Evolutionary conservation across 2,329 filamentous ascomycete species (phyloP).

Genomic region (Ustilaginoidea virens): DNA sequence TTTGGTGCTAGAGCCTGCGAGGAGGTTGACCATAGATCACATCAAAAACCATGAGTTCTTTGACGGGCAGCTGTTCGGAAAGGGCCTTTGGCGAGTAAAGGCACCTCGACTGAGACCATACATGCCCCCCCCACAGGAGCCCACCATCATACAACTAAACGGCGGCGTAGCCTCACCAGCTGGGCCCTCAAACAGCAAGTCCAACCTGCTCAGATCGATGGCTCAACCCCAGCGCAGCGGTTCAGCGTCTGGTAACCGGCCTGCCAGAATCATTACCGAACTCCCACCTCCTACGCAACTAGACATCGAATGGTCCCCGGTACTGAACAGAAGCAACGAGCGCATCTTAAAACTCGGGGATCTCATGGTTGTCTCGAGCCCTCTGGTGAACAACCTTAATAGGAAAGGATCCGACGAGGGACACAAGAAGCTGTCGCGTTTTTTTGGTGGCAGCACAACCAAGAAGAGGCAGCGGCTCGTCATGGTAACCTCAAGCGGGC

Average conservation of each 20-base stretch:
- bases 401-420: constrained; percentile 55
- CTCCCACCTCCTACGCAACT: constrained; percentile 90
- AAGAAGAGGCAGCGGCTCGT: constrained; percentile 91
- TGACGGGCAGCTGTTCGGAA: constrained; percentile 71
- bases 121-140: constrained; percentile 59
- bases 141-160: constrained; percentile 59
- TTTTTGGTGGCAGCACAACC: constrained; percentile 79
- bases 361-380: constrained; percentile 65
- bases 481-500: constrained; percentile 83
- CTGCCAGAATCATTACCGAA: constrained; percentile 79
- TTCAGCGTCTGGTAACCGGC: constrained; percentile 37
- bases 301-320: constrained; percentile 97
- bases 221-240: constrained; percentile 21
- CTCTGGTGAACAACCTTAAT: constrained; percentile 59
- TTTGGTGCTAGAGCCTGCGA: constrained; percentile 73
- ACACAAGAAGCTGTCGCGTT: constrained; percentile 81
- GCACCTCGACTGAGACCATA: constrained; percentile 79
- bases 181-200: constrained; percentile 12
- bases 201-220: constrained; percentile 12
- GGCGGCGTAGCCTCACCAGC: constrained; percentile 27
- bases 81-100: constrained; percentile 74
- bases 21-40: constrained; percentile 79
- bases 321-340: constrained; percentile 80
- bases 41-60: constrained; percentile 97
- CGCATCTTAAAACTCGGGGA: constrained; percentile 91